phyloP scores from a whole-genome alignment of 2,329 filamentous ascomycete species.

The Talaromyces rugulosus region DNA sequence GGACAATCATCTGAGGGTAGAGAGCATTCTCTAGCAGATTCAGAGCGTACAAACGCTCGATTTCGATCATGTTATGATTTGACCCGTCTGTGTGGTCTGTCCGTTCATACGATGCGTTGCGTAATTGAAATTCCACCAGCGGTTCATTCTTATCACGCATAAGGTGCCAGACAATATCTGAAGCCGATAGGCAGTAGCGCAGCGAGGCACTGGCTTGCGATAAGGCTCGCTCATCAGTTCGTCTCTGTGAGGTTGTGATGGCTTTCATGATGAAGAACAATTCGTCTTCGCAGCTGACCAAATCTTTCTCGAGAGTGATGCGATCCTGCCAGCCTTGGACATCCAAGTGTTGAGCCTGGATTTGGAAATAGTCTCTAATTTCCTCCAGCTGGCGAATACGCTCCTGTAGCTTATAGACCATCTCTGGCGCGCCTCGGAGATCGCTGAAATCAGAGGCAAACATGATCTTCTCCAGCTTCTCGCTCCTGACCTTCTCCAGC shows the following conservation, averaged over 20 bases:
- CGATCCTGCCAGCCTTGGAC: conserved; percentile 88
- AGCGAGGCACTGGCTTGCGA: conserved; percentile 74
- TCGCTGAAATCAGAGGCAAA: conserved; percentile 98
- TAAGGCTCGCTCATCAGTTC: conserved; percentile 65
- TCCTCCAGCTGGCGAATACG: conserved; percentile 91
- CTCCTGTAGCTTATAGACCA: conserved; percentile 86
- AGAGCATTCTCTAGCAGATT: conserved; percentile 87
- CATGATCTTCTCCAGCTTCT: conserved; percentile 97
- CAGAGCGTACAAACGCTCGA: conserved; percentile 80
- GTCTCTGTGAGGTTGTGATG: conserved; percentile 91
- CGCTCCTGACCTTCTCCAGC: conserved; percentile 91
- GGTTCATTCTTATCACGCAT: conserved; percentile 83
- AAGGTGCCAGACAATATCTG: conserved; percentile 96
- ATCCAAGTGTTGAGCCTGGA: conserved; percentile 82
- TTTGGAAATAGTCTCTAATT: conserved; percentile 94
- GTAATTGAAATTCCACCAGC: conserved; percentile 86
- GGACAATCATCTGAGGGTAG: conserved; percentile 93
- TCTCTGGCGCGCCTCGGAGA: conserved; percentile 83
- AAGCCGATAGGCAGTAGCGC: conserved; percentile 88
- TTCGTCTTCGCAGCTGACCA: conserved; percentile 89
- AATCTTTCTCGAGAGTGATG: conserved; percentile 80
- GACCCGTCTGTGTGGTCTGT: conserved; percentile 97
- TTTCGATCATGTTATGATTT: conserved; percentile 85
- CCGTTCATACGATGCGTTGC: conserved; percentile 86
- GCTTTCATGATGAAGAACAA: conserved; percentile 99